Evolutionary conservation across 73 alveolate species (phyloP).

Genomic region (Durusdinium trenchii): DNA sequence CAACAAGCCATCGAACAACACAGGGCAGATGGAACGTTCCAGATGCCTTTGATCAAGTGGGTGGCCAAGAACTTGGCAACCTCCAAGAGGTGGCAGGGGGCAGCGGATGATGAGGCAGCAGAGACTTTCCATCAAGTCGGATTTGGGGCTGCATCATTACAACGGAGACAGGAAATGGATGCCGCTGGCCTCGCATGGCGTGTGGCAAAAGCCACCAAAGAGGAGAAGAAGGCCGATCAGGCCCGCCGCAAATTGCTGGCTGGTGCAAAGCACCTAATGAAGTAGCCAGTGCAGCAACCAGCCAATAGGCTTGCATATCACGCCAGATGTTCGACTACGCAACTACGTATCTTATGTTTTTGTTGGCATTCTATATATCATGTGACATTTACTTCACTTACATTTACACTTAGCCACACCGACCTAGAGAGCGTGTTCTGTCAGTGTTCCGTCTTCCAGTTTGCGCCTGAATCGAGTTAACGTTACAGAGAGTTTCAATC

Average conservation of each 20-base stretch:
- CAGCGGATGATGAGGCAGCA: background rate
- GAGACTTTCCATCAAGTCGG: background rate
- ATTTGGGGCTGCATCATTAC: background rate
- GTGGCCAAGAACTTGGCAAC: background rate
- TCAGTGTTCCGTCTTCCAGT: background rate
- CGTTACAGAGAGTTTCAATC: too few species aligned
- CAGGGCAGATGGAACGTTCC: too few species aligned
- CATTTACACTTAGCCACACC: background rate
- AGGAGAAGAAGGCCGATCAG: background rate
- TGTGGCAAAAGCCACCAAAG: background rate
- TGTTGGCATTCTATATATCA: background rate
- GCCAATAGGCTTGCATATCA: background rate
- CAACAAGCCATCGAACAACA: too few species aligned
- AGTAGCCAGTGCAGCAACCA: background rate
- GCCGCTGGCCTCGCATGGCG: background rate
- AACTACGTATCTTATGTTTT: background rate
- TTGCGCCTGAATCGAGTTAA: background rate
- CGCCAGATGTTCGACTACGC: background rate
- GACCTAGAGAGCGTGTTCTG: background rate
- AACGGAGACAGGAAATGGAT: background rate
- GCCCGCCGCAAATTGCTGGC: background rate
- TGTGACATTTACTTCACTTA: background rate
- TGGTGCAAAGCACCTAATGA: conserved; percentile 19
- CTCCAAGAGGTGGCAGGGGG: background rate
- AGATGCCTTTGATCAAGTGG: background rate